A percentile compares a stretch with the other conserved stretches of the same genome.
Evolutionary conservation across 179 eudicot genomes (phyloP).

Genomic region (Vitellaria paradoxa): DNA sequence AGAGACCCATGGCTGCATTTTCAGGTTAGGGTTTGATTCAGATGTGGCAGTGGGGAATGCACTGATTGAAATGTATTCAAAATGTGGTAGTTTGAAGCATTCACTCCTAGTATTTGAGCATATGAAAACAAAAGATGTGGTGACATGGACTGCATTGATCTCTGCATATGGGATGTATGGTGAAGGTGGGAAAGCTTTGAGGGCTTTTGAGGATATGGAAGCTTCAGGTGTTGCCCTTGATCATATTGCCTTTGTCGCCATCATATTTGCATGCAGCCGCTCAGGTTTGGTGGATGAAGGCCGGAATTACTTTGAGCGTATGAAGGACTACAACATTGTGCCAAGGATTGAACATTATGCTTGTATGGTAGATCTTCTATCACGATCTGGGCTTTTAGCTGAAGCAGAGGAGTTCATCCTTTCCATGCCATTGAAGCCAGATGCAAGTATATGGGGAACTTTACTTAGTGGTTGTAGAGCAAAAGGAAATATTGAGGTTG

Average conservation of each 20-base stretch:
- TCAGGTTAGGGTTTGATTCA: conserved; percentile 33
- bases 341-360: conserved; percentile 51
- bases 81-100: conserved; percentile 36
- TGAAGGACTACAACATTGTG: conserved; percentile 37
- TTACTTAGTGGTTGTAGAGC: conserved; percentile 49
- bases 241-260: conserved; percentile 36
- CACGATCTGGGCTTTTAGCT: conserved; percentile 36
- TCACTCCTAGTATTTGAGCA: conserved; percentile 33
- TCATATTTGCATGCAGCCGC: conserved; percentile 50
- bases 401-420: conserved; percentile 45
- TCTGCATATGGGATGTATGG: conserved; percentile 49
- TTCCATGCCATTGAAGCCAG: conserved; percentile 47
- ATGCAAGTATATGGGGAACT: conserved; percentile 51
- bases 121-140: conserved; percentile 40
- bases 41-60: conserved; percentile 39
- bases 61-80: conserved; percentile 52
- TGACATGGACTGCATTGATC: conserved; percentile 46
- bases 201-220: conserved; percentile 41
- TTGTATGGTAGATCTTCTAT: conserved; percentile 46
- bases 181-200: conserved; percentile 40
- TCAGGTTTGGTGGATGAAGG: conserved; percentile 49
- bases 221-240: conserved; percentile 36
- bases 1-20: conserved; percentile 41
- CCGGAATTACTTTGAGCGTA: conserved; percentile 27
- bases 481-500: conserved; percentile 33